Evolutionary conservation across 106 monocot species (phyloP), one percentile per base, ranked within the genome.

Genomic region (Posidonia australis): DNA sequence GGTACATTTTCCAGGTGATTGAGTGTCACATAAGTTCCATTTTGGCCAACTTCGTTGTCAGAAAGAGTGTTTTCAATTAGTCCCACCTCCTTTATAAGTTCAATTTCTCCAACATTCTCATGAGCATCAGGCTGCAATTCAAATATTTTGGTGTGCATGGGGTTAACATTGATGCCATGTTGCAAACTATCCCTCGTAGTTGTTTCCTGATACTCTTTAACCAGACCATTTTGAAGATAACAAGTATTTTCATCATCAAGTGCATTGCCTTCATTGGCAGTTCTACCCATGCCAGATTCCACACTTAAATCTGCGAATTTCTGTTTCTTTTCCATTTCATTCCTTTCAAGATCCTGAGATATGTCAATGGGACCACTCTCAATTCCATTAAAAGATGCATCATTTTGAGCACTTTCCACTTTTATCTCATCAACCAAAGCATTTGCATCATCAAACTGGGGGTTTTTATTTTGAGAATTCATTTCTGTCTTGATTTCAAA

Each of bases 261-360:
- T 59, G 13, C 31, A 30, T 59, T 36, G 32, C 30, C 59, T 59
- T 59, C 59, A 59, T 59, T n/a, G 29, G 31, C 29, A 59, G 27
- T 14, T n/a, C n/a, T n/a, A n/a, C n/a, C n/a, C n/a, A n/a, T n/a
- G n/a, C n/a, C n/a, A n/a, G n/a, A n/a, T n/a, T 59, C 32, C 26
- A 59, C 10, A 13, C 10, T 28, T 12, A 28, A 59, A 29, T 54
- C 54, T 47, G 47, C 16, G 1, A 65, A 23, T 13, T 24, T 24
- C 23, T 11, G 64, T 45, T 32, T 57, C 3, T 44, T 68, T 18
- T 45, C 20, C 43, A 68, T 56, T 36, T 57, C 26, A 24, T 28
- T 48, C 21, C 27, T 17, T 49, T 42, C 64, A 65, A 22, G 14
- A 25, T 48, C 19, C 17, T 27, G 47, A 14, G 30, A 47, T 28